Base-by-base conservation (phyloP, 2,329 filamentous ascomycete species). In the Colletotrichum graminicola region DNA sequence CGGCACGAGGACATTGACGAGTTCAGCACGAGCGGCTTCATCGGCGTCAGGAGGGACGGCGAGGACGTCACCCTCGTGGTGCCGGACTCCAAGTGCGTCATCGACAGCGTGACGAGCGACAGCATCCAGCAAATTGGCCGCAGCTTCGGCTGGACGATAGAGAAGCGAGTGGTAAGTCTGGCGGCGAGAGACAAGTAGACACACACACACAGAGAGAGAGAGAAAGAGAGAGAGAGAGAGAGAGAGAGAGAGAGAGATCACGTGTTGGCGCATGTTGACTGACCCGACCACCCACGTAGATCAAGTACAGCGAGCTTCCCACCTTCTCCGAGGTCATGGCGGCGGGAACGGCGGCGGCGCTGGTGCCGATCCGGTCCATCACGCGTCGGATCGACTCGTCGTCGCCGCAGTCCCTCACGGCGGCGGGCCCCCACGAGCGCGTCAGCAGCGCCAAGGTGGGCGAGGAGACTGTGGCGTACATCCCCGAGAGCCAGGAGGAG, bases 1-100 rank as follows among this genome's bases (percentile, higher is more conserved):
- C 93, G 89, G 12, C 89, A 95, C 76, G 92, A 90, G 71, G 94
- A 97, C 80, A 89, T 99, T 73, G 95, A 99, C 78, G 95, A 99
- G 86, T 99, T 98, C 80, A 96, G 93, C 75, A 98, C 96, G 0
- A 95, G 92, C 74, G 95, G 94, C 0, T 98, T 99, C 81, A 92
- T 98, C 74, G 96, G 94, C 4, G 92, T 93, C 7, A 86, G 88
- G 75, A 87, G 87, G 66, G 84, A 86, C 3, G 80, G 77, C 36
- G 83, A 85, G 5, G 82, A 88, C 39, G 85, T 92, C 14, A 95
- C 92, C 10, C 84, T 98, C 3, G 91, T 96, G 6, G 91, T 96
- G n/a, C 95, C 95, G 0, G 93, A 97, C 81, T 95, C 93, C 77
- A 91, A 90, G 77, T 94, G 91, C 77, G 93, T 97, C 51, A 98